Conservation (phyloP, 495 filamentous ascomycete genomes). For the Talaromyces wortmannii region DNA sequence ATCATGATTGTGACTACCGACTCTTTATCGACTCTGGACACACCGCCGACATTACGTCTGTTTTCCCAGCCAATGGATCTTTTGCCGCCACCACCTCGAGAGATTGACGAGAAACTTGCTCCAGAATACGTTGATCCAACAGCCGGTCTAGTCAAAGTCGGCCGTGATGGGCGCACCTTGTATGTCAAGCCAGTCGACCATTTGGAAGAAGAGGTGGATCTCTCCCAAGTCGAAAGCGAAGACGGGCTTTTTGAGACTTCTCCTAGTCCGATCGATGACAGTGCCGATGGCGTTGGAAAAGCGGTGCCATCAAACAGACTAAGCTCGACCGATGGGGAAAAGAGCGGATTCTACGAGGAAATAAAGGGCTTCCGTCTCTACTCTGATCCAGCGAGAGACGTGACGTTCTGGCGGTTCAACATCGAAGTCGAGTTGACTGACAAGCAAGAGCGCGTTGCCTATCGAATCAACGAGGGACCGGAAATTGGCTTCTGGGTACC, state of each 20-base stretch:
- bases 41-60: slow-evolving; percentile 66
- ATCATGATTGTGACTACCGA: slow-evolving; percentile 92
- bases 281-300: slow-evolving; percentile 16
- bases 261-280: slow-evolving; percentile 36
- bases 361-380: slow-evolving; percentile 77
- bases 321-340: slow-evolving; percentile 59
- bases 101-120: slow-evolving; percentile 56
- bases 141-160: slow-evolving; percentile 79
- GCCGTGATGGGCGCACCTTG: slow-evolving; percentile 69
- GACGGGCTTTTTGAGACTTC: slow-evolving; percentile 69
- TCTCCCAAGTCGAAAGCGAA: slow-evolving; percentile 71
- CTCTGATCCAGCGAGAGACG: slow-evolving; percentile 73
- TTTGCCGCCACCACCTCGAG: slow-evolving; percentile 68
- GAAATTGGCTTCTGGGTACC: slow-evolving; percentile 94
- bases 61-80: slow-evolving; percentile 84
- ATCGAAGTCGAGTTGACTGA: slow-evolving; percentile 80
- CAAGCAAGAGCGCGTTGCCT: slow-evolving; percentile 78
- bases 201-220: slow-evolving; percentile 61
- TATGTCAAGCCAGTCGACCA: slow-evolving; percentile 84
- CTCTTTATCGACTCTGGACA: slow-evolving; percentile 71
- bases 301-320: slow-evolving; percentile 30
- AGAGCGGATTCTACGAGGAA: slow-evolving; percentile 66
- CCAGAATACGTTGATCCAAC: slow-evolving; percentile 84
- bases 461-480: slow-evolving; percentile 89
- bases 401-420: slow-evolving; percentile 96